A percentile compares a stretch with the other conserved stretches of the same genome.
These are phyloP conservation scores for Fusarium subtropicale DNA, from an alignment of 2,329 filamentous ascomycete species.

Conservation along the genomic window DNA sequence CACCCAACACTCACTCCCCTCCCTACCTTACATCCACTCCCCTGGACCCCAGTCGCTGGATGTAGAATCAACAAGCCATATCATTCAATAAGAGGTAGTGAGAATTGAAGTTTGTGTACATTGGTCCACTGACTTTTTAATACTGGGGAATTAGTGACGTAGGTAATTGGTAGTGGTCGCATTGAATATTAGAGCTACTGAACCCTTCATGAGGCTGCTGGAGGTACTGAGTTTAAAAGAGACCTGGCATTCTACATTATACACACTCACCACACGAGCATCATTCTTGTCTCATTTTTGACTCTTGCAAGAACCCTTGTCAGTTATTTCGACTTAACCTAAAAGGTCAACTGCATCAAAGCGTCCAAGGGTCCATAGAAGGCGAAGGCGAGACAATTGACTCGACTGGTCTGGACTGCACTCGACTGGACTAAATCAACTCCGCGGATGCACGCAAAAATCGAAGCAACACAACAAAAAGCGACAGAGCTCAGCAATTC, in stretches of 20 bases:
- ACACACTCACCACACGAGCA: background rate
- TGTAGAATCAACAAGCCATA: background rate
- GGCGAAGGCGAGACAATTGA: conserved; percentile 15
- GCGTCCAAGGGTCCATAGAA: background rate
- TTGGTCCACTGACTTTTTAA: conserved; percentile 1
- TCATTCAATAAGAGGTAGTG: background rate
- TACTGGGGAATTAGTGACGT: conserved; percentile 27
- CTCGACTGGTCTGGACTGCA: background rate
- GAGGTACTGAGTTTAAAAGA: too few relatives aligned
- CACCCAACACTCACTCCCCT: conserved; percentile 1
- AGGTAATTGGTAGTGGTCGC: conserved; percentile 1
- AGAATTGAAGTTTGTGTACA: background rate
- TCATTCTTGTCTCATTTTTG: background rate
- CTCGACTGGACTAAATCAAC: background rate
- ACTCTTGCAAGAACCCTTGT: background rate
- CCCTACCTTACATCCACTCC: conserved; percentile 8
- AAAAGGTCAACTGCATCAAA: background rate
- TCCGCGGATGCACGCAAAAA: background rate
- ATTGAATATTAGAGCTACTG: background rate
- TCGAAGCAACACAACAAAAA: background rate
- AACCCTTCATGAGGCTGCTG: conserved; percentile 1
- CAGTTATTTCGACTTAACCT: background rate
- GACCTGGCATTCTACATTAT: background rate
- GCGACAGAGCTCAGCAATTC: conserved; percentile 1
- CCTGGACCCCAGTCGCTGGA: background rate